Base-by-base conservation (phyloP, 306 rosid genomes). In the Begonia masoniana region DNA sequence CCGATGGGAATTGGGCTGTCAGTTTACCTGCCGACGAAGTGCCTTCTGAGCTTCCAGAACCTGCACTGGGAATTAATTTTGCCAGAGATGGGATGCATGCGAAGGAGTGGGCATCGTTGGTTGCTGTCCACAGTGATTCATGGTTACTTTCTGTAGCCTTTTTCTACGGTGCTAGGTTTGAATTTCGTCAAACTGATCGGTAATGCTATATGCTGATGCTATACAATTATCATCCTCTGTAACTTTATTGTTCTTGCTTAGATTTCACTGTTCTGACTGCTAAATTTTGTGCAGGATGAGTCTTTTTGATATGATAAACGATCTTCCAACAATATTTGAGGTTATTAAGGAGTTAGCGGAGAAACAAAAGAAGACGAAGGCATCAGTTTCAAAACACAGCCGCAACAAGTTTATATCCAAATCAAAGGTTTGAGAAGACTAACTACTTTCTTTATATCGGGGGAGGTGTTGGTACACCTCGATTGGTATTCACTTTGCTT, bases 321-420 rank as follows among this genome's bases (percentile, higher is more conserved):
- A 87, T 61, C 96, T 87, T 68, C 94, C 96, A 51, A 87, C 96
- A 54, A 74, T 83, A 74, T 83, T 76, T 39, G 94, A 87, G 74
- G 75, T 83, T 60, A 84, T 83, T 36, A 70, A 88, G 14, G 94
- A 86, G 62, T 48, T 65, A 55, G 73, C 71, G 56, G 80, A 83
- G 85, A 83, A 80, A 66, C 86, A 76, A 66, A 80, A 58, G 48
- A 87, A 80, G 84, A 94, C 76, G 50, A 83, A 70, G 75, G 71
- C 82, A 51, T 75, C 93, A 61, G 74, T 71, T 67, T 75, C 86
- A 63, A 80, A 78, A 66, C 84, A 78, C 51, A 77, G 82, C 72
- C 78, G 79, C 67, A 80, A 62, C 73, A 83, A 76, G 78, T 62
- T 89, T 41, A 83, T 80, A 58, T 74, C 82, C 58, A 80, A 68